phyloP scores from a whole-genome alignment of 352 stramenopile species.

The Aphanomyces astaci region DNA sequence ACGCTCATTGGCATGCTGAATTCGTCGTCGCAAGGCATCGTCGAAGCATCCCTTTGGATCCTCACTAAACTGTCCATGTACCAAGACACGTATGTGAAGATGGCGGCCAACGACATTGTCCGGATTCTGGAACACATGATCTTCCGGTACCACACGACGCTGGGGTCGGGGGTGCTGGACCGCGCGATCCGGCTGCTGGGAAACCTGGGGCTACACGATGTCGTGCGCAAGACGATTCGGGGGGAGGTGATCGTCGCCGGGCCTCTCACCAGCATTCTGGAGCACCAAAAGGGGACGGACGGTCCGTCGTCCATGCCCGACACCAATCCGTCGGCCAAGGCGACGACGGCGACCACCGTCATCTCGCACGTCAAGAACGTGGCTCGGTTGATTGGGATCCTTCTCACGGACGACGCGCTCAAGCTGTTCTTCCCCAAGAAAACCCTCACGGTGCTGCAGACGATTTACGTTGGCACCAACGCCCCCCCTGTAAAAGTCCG shows the following conservation, averaged over 20 bases:
- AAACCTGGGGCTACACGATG: conserved; percentile 46
- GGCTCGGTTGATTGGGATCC: conserved; percentile 42
- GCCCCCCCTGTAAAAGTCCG: conserved; percentile 41
- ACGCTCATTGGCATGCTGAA: conserved; percentile 54
- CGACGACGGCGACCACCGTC: too few relatives aligned
- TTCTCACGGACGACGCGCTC: conserved; percentile 65
- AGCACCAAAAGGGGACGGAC: conserved; percentile 45
- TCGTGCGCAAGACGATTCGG: conserved; percentile 48
- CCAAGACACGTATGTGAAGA: conserved; percentile 54
- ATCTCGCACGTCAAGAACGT: conserved; percentile 49
- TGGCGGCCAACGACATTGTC: conserved; percentile 44
- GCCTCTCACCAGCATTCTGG: conserved; percentile 48
- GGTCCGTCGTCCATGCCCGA: neutral
- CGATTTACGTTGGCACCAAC: conserved; percentile 39
- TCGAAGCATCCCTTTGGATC: conserved; percentile 54
- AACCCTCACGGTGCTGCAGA: conserved; percentile 49
- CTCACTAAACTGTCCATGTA: conserved; percentile 55
- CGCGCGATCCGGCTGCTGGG: conserved; percentile 51
- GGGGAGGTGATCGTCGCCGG: conserved; percentile 67
- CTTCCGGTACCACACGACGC: conserved; percentile 19
- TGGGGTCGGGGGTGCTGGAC: conserved; percentile 39
- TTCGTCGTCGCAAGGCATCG: conserved; percentile 43
- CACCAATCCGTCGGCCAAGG: neutral
- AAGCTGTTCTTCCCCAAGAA: conserved; percentile 80
- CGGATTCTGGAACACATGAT: conserved; percentile 17